A percentile compares a stretch with the other conserved stretches of the same genome.
phyloP scores from a whole-genome alignment of 148 eudicot species.

The Silene conica region DNA sequence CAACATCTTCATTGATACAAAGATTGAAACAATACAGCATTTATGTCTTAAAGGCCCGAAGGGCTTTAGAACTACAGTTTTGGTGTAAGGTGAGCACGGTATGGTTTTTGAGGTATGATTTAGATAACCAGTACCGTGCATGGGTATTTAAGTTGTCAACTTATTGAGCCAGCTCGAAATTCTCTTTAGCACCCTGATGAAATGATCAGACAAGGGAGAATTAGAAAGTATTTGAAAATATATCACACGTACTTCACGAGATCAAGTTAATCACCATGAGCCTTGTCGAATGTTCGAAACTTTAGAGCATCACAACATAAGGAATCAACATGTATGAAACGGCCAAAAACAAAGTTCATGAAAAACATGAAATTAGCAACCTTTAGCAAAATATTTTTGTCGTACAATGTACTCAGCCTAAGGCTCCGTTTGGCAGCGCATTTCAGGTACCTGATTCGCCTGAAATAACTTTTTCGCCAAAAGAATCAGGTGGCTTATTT shows the following conservation, averaged over 20 bases:
- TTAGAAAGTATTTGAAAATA: background rate
- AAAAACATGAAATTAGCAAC: background rate
- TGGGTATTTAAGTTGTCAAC: conserved; percentile 80
- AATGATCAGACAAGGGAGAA: conserved; percentile 13
- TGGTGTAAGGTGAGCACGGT: conserved; percentile 11
- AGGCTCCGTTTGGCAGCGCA: too few relatives aligned
- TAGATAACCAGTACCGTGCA: conserved; percentile 89
- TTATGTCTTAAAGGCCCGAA: too few relatives aligned
- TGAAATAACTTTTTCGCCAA: too few relatives aligned
- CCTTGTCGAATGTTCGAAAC: background rate
- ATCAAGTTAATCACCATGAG: background rate
- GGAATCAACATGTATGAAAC: background rate
- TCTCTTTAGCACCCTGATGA: conserved; percentile 79
- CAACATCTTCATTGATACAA: too few relatives aligned
- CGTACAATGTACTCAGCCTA: conserved; percentile 42
- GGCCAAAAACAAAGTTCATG: background rate
- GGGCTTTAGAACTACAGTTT: too few relatives aligned
- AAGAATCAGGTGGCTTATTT: too few relatives aligned
- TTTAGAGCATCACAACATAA: background rate
- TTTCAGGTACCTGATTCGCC: too few relatives aligned
- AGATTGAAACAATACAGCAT: too few relatives aligned
- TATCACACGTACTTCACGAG: background rate
- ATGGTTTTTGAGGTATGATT: conserved; percentile 81
- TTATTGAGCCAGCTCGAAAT: conserved; percentile 88
- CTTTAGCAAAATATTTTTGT: background rate